Conservation (phyloP, 2,329 filamentous ascomycete genomes). For the Aspergillus piperis region DNA sequence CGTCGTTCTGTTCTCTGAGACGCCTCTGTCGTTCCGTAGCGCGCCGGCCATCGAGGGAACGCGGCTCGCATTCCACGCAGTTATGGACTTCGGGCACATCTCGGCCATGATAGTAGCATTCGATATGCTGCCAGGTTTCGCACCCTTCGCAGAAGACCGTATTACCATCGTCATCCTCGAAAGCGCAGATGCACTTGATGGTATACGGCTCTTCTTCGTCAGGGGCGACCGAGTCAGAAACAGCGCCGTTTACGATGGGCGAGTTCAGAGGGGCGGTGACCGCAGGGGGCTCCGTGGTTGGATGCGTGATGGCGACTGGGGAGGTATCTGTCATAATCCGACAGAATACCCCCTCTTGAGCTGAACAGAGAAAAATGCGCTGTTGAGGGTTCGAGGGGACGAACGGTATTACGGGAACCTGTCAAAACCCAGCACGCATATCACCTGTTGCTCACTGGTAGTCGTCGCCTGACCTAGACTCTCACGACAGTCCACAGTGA, state of each 20-base stretch:
- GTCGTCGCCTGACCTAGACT: conserved; percentile 3
- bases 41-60: conserved; percentile 69
- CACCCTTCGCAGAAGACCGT: conserved; percentile 96
- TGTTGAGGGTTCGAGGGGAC: conserved; percentile 22
- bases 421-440: conserved; percentile 26
- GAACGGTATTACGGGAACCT: conserved; percentile 17
- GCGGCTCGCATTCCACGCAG: conserved; percentile 84
- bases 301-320: conserved; percentile 52
- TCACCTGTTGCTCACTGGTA: conserved; percentile 17
- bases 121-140: conserved; percentile 97
- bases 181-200: conserved; percentile 97
- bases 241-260: conserved; percentile 44
- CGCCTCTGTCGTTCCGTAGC: conserved; percentile 72
- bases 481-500: background rate
- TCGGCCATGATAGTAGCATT: conserved; percentile 86
- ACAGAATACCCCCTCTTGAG: conserved; percentile 50
- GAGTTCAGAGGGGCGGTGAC: conserved; percentile 48
- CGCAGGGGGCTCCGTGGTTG: conserved; percentile 49
- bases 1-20: conserved; percentile 60
- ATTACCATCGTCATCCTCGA: conserved; percentile 91
- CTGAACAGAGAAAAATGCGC: conserved; percentile 29
- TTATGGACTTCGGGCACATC: conserved; percentile 77
- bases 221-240: conserved; percentile 43
- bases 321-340: conserved; percentile 58
- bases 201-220: conserved; percentile 65